Conservation (phyloP, 2,329 filamentous ascomycete genomes). For the Verticillium dahliae region DNA sequence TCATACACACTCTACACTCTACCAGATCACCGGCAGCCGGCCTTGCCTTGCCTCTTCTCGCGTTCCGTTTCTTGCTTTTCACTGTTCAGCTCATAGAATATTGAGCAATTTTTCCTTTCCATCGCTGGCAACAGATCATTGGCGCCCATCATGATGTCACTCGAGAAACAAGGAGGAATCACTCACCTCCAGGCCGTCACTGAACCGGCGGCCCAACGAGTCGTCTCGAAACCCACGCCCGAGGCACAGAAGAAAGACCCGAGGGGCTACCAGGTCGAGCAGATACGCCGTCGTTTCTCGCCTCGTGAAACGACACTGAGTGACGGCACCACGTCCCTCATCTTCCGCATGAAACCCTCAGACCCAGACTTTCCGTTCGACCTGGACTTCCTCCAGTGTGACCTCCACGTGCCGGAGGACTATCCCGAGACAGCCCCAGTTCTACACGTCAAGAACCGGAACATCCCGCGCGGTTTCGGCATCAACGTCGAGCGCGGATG, state of each 20-base stretch:
- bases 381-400: conserved; percentile 60
- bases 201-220: conserved; percentile 35
- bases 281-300: conserved; percentile 62
- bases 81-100: conserved; percentile 10
- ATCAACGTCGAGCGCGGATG: conserved; percentile 75
- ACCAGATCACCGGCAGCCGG: background rate
- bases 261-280: conserved; percentile 66
- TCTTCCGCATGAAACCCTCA: conserved; percentile 63
- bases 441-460: conserved; percentile 60
- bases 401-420: conserved; percentile 54
- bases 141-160: conserved; percentile 29
- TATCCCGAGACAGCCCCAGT: conserved; percentile 56
- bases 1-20: background rate
- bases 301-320: conserved; percentile 35
- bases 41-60: background rate
- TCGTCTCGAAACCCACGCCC: conserved; percentile 61
- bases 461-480: conserved; percentile 64
- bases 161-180: conserved; percentile 20
- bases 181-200: conserved; percentile 39
- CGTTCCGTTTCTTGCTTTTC: background rate
- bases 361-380: conserved; percentile 84
- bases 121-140: conserved; percentile 5
- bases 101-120: background rate
- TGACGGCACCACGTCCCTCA: conserved; percentile 48
- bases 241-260: conserved; percentile 60